phyloP scores from a whole-genome alignment of 345 rosid genomes.

The Litchi chinensis region DNA sequence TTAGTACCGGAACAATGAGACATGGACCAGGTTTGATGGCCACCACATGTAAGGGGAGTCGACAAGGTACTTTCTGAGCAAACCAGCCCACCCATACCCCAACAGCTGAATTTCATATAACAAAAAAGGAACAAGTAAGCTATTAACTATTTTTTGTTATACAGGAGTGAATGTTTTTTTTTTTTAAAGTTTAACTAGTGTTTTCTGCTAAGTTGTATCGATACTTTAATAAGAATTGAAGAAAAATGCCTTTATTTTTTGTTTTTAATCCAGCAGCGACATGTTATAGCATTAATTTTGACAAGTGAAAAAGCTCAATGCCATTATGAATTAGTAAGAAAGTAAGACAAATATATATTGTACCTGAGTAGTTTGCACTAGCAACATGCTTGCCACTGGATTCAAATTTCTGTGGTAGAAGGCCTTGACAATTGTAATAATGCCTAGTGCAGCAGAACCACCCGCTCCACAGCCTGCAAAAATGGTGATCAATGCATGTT shows the following conservation, averaged over 20 bases:
- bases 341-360: neutral
- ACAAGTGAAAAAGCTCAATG: neutral
- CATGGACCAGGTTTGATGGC: constrained; percentile 56
- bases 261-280: neutral
- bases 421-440: constrained; percentile 42
- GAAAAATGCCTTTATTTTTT: neutral
- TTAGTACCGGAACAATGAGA: constrained; percentile 49
- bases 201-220: neutral
- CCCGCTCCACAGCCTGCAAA: constrained; percentile 38
- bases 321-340: neutral
- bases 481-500: constrained; percentile 51
- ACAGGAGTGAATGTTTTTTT: neutral
- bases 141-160: neutral
- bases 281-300: neutral
- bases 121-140: neutral
- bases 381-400: constrained; percentile 44
- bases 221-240: neutral
- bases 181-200: neutral
- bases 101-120: constrained; percentile 21
- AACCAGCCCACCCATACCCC: constrained; percentile 55
- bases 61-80: constrained; percentile 46
- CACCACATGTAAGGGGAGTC: constrained; percentile 61
- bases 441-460: constrained; percentile 28
- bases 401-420: constrained; percentile 32
- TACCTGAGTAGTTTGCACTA: constrained; percentile 79